phyloP scores from a whole-genome alignment of 1,284 basidiomycete genomes.

The Puccinia hordei region DNA sequence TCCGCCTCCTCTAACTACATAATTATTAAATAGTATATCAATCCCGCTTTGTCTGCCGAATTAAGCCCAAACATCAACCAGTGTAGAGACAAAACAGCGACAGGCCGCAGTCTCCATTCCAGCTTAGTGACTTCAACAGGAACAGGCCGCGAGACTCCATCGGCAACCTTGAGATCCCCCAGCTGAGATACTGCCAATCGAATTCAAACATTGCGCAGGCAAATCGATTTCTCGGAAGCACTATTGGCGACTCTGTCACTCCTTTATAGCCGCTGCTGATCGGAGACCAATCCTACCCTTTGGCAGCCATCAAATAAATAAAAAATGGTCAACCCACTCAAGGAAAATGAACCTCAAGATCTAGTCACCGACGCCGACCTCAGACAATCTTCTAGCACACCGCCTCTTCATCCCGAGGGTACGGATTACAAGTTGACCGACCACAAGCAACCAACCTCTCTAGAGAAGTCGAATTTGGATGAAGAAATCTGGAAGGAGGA shows the following conservation, averaged over 20 bases:
- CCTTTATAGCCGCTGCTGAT: neutral
- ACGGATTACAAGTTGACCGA: neutral
- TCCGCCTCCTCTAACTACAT: neutral
- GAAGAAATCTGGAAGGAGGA: conserved; percentile 43
- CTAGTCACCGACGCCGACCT: neutral
- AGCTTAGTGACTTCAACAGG: neutral
- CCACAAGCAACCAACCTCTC: neutral
- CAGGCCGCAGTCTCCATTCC: neutral
- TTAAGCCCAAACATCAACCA: neutral
- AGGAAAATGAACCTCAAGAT: neutral
- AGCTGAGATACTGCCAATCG: neutral
- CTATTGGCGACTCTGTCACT: neutral
- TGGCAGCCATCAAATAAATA: neutral
- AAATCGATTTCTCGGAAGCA: neutral
- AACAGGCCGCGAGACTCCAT: neutral
- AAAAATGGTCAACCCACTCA: neutral
- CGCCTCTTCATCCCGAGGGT: neutral
- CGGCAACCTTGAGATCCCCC: neutral
- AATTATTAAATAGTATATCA: neutral
- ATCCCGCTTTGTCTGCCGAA: neutral
- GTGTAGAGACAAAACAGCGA: neutral
- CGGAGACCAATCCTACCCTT: neutral
- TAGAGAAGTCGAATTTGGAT: neutral
- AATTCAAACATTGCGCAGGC: neutral
- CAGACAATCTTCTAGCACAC: neutral